Percentiles rank a stretch among this genome's conserved stretches.
Conservation (phyloP, 148 eudicot species). For the Pouteria glomerata region DNA sequence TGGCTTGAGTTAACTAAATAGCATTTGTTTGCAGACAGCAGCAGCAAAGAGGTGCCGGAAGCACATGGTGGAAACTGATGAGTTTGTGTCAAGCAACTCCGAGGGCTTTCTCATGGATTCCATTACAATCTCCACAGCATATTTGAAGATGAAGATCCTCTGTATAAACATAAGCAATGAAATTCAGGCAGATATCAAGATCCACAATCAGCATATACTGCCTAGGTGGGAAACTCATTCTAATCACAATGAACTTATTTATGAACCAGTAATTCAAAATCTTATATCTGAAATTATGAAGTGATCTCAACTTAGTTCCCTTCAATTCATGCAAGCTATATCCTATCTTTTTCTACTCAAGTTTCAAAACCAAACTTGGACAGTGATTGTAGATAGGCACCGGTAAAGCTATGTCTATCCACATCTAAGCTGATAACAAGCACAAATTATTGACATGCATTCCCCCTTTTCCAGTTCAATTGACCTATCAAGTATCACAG, state of each 20-base stretch:
- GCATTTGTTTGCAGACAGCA: slow-evolving; percentile 50
- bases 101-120: slow-evolving; percentile 70
- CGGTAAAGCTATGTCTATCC: background rate
- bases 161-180: slow-evolving; percentile 59
- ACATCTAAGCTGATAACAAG: background rate
- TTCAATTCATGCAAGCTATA: background rate
- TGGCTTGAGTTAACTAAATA: slow-evolving; percentile 1
- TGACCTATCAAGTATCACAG: slow-evolving; percentile 70
- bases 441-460: background rate
- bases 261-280: background rate
- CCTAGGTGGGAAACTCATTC: slow-evolving; percentile 49
- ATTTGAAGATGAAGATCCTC: slow-evolving; percentile 75
- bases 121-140: slow-evolving; percentile 65
- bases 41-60: slow-evolving; percentile 77
- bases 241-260: background rate
- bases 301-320: background rate
- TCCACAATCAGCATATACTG: slow-evolving; percentile 69
- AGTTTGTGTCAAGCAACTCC: slow-evolving; percentile 54
- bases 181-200: slow-evolving; percentile 70
- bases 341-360: background rate
- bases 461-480: slow-evolving; percentile 47
- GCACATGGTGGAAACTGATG: slow-evolving; percentile 83
- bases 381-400: background rate
- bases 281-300: background rate
- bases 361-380: background rate